Evolutionary conservation across 1,139 yeast species (phyloP).

Genomic region (Yamadazyma dendronema): DNA sequence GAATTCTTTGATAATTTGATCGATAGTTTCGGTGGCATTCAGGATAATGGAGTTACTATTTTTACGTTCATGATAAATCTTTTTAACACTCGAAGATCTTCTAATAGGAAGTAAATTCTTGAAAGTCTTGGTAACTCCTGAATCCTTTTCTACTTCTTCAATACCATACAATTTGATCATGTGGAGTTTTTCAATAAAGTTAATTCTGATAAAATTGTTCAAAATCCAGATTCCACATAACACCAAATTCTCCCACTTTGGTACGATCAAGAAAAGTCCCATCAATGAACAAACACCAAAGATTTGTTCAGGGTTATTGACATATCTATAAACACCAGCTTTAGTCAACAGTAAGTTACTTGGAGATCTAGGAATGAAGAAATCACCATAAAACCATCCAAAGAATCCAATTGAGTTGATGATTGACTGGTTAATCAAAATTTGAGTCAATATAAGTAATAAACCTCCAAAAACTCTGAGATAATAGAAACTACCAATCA

Average conservation of each 20-base stretch:
- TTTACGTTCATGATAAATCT: constrained; percentile 13
- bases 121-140: constrained; percentile 68
- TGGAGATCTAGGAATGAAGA: constrained; percentile 58
- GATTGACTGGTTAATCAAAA: constrained; percentile 72
- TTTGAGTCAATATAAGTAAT: constrained; percentile 57
- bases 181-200: constrained; percentile 76
- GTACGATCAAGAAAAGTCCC: constrained; percentile 70
- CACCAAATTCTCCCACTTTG: constrained; percentile 52
- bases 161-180: constrained; percentile 79
- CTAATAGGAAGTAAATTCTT: constrained; percentile 48
- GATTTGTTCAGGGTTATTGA: constrained; percentile 82
- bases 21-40: constrained; percentile 38
- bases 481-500: constrained; percentile 42
- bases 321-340: constrained; percentile 81
- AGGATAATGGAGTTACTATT: constrained; percentile 18
- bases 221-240: constrained; percentile 69
- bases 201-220: constrained; percentile 64
- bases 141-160: constrained; percentile 53
- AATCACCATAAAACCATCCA: constrained; percentile 92
- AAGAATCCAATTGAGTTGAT: constrained; percentile 76
- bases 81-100: constrained; percentile 20
- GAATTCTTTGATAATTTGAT: constrained; percentile 40
- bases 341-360: constrained; percentile 52
- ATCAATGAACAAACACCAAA: constrained; percentile 82
- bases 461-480: constrained; percentile 61